Percentiles rank a stretch among this genome's conserved stretches.
phyloP scores from a whole-genome alignment of 2,329 filamentous ascomycete genomes.

The Exserohilum rostratum region DNA sequence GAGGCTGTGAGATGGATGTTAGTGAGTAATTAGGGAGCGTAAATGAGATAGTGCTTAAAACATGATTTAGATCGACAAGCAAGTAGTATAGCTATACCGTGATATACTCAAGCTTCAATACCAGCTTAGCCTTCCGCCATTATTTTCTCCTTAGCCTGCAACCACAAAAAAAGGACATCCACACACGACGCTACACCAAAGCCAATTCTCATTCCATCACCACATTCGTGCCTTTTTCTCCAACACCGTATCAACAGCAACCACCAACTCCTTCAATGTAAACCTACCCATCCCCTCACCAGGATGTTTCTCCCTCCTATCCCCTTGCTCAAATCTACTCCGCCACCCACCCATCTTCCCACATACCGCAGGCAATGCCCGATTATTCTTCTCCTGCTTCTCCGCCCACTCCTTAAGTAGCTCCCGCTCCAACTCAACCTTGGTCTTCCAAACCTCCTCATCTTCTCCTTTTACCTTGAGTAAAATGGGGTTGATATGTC shows the following conservation, averaged over 20 bases:
- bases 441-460: constrained; percentile 18
- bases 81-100: too few relatives aligned
- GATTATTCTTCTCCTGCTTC: constrained; percentile 30
- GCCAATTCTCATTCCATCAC: too few relatives aligned
- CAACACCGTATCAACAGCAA: constrained; percentile 1
- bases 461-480: constrained; percentile 26
- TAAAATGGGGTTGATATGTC: constrained; percentile 17
- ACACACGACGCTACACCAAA: too few relatives aligned
- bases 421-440: constrained; percentile 16
- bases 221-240: too few relatives aligned
- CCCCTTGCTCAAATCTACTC: neutral
- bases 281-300: constrained; percentile 19
- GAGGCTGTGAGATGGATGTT: constrained; percentile 9
- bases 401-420: constrained; percentile 18
- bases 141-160: too few relatives aligned
- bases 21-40: neutral
- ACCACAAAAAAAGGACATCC: too few relatives aligned
- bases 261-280: constrained; percentile 1
- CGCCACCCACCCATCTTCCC: constrained; percentile 9
- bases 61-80: too few relatives aligned
- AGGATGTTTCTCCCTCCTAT: constrained; percentile 1
- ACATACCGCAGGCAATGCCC: constrained; percentile 29
- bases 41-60: too few relatives aligned
- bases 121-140: too few relatives aligned
- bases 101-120: too few relatives aligned